Conservation (phyloP, 164 flowering plant genomes). For the Euptelea pleiosperma region DNA sequence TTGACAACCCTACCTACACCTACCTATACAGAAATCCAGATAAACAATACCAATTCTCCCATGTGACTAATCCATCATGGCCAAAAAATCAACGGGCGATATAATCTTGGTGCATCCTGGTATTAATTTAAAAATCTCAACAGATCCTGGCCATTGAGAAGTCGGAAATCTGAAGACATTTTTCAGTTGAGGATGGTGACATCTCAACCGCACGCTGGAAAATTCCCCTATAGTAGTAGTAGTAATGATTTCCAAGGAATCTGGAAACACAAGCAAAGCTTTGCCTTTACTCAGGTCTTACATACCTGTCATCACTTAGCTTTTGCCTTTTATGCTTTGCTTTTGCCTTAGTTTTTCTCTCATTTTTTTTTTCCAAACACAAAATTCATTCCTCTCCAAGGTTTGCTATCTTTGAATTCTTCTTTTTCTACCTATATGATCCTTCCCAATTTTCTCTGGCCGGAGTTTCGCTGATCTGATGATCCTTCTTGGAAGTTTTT, state of each 20-base stretch:
- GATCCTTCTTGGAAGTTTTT: no score
- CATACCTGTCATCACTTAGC: slow-evolving; percentile 16
- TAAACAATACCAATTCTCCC: no score
- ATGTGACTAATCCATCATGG: no score
- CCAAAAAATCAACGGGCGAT: no score
- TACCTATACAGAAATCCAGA: no score
- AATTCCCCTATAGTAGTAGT: neutral
- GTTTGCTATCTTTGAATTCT: no score
- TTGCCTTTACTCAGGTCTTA: slow-evolving; percentile 4
- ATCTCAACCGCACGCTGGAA: slow-evolving; percentile 9
- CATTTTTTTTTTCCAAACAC: neutral
- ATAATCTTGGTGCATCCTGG: no score
- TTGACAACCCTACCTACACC: no score
- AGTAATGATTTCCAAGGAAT: slow-evolving; percentile 16
- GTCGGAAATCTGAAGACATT: neutral
- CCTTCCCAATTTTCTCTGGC: no score
- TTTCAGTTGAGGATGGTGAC: slow-evolving; percentile 18
- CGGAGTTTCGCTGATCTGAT: no score
- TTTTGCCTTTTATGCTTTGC: slow-evolving; percentile 14
- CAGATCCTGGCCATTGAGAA: neutral
- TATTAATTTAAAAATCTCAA: neutral
- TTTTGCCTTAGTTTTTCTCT: slow-evolving; percentile 21
- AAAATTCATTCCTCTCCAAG: neutral
- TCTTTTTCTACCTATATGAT: no score
- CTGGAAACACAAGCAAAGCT: slow-evolving; percentile 40